Percentiles rank a stretch among this genome's conserved stretches.
These are phyloP conservation scores for Cinnamomum micranthum DNA, from an alignment of 164 flowering plant species.

Conservation along the genomic window DNA sequence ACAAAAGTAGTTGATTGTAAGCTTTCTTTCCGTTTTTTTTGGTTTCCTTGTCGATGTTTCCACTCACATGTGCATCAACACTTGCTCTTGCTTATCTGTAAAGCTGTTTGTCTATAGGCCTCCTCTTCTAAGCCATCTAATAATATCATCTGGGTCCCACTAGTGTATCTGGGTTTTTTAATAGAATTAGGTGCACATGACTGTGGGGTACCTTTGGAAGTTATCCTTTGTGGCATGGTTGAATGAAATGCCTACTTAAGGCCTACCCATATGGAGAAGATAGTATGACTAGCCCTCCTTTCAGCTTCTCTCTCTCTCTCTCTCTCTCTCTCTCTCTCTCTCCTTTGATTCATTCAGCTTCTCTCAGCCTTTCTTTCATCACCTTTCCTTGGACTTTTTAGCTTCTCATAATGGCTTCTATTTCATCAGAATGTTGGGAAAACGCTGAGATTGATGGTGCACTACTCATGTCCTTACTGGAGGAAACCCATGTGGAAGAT, in stretches of 20 bases:
- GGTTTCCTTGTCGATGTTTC: conserved; percentile 2
- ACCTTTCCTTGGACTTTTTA: not conserved
- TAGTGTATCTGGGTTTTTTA: not conserved
- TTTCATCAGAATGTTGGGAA: conserved; percentile 6
- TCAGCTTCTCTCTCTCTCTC: not conserved
- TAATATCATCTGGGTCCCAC: conserved; percentile 1
- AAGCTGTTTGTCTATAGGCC: not conserved
- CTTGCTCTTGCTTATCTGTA: conserved; percentile 8
- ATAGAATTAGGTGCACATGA: conserved; percentile 9
- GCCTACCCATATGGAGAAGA: not conserved
- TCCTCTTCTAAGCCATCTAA: not conserved
- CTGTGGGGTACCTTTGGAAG: not conserved
- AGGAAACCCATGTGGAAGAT: conserved; percentile 21
- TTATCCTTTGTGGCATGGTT: not conserved
- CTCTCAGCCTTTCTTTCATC: not conserved
- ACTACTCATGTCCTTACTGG: conserved; percentile 27
- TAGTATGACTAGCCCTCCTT: not conserved
- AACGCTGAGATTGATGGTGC: conserved; percentile 7
- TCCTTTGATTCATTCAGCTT: too few species aligned
- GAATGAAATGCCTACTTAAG: not conserved
- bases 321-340: not conserved
- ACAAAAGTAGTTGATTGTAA: not conserved
- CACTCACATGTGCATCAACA: conserved; percentile 7
- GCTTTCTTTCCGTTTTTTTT: too few species aligned
- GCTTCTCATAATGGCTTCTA: conserved; percentile 2